A percentile compares a stretch with the other conserved stretches of the same genome.
These are phyloP conservation scores for Gossypium sturtianum DNA, from an alignment of 345 rosid species.

Conservation along the genomic window DNA sequence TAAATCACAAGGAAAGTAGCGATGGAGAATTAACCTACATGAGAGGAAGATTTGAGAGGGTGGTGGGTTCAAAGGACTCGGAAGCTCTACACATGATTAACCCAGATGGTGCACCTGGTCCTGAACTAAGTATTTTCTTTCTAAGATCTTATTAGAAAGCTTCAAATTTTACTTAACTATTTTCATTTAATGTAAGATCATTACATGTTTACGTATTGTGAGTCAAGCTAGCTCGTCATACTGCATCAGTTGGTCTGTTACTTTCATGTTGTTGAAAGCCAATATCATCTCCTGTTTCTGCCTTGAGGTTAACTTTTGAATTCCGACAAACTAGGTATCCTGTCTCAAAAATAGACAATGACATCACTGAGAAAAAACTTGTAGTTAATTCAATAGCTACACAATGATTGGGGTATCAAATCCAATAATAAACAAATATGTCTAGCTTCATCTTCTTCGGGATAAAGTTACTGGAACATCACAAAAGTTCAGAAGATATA, in stretches of 20 bases:
- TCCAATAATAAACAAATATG: too few relatives aligned
- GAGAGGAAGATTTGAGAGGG: slow-evolving; percentile 87
- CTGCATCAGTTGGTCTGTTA: neutral
- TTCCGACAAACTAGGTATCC: neutral
- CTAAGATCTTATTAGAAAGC: slow-evolving; percentile 30
- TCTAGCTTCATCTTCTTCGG: too few relatives aligned
- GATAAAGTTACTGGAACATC: too few relatives aligned
- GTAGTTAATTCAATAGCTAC: too few relatives aligned
- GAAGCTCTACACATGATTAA: slow-evolving; percentile 92
- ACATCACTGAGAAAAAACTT: too few relatives aligned
- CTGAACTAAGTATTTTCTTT: slow-evolving; percentile 90
- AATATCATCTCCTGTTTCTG: neutral
- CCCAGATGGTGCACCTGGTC: slow-evolving; percentile 85
- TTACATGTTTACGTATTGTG: neutral
- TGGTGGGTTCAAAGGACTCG: slow-evolving; percentile 82
- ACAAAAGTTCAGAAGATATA: too few relatives aligned
- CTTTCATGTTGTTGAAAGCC: neutral
- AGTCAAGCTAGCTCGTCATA: neutral
- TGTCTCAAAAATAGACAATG: neutral
- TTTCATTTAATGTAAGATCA: neutral
- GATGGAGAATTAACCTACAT: slow-evolving; percentile 78
- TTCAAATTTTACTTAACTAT: neutral
- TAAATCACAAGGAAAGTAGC: slow-evolving; percentile 39
- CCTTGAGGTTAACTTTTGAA: neutral
- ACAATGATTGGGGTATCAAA: too few relatives aligned